Conservation (phyloP, 2,329 filamentous ascomycete species). For the Ophiocordyceps camponoti-saundersi region DNA sequence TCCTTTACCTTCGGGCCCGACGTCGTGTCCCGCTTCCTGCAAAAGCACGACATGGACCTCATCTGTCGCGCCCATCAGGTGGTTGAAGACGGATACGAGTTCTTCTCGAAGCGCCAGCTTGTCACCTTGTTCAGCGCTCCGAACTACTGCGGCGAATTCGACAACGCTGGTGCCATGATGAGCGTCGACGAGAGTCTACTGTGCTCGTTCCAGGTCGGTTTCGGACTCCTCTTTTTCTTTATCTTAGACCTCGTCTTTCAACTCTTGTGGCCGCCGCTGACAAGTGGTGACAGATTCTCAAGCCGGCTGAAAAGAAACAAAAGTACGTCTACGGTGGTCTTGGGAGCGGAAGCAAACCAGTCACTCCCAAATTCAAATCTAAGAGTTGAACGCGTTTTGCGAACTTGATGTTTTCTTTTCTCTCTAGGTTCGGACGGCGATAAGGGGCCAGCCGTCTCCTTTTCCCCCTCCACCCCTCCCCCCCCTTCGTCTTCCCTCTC, state of each 20-base stretch:
- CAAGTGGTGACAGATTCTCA: slow-evolving; percentile 56
- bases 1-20: slow-evolving; percentile 98
- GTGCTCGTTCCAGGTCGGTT: slow-evolving; percentile 87
- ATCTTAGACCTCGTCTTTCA: too few species aligned
- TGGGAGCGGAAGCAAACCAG: slow-evolving; percentile 29
- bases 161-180: slow-evolving; percentile 99
- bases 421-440: slow-evolving; percentile 93
- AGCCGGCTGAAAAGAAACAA: slow-evolving; percentile 99
- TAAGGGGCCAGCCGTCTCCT: slow-evolving; percentile 29
- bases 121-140: slow-evolving; percentile 96
- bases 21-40: slow-evolving; percentile 89
- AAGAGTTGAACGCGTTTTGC: slow-evolving; percentile 23
- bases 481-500: too few species aligned
- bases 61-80: slow-evolving; percentile 98
- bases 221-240: not conserved
- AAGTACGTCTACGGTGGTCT: slow-evolving; percentile 82
- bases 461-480: too few species aligned
- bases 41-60: slow-evolving; percentile 99
- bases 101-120: slow-evolving; percentile 96
- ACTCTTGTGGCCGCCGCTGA: not conserved
- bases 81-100: slow-evolving; percentile 97
- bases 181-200: slow-evolving; percentile 96
- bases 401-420: slow-evolving; percentile 37
- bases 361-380: slow-evolving; percentile 8
- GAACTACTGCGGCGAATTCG: slow-evolving; percentile 98